phyloP scores from a whole-genome alignment of 129 eudicot species.

The Artemisia tridentata region DNA sequence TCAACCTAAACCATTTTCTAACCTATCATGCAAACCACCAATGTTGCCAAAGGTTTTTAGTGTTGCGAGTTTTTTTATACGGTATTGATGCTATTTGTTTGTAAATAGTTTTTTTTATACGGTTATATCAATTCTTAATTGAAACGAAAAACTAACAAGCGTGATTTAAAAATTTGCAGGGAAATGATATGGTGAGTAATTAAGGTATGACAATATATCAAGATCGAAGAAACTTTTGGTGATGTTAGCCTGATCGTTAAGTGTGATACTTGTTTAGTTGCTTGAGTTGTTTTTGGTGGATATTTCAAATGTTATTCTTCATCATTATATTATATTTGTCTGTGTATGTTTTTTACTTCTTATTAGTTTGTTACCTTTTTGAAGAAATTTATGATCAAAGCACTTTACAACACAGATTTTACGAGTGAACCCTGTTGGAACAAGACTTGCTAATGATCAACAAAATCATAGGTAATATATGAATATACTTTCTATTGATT shows the following conservation, averaged over 20 bases:
- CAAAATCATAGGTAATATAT: no score
- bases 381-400: no score
- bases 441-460: no score
- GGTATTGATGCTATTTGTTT: no score
- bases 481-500: no score
- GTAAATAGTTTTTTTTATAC: background rate
- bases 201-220: slow-evolving; percentile 27
- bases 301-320: slow-evolving; percentile 28
- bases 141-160: background rate
- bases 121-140: background rate
- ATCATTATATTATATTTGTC: slow-evolving; percentile 23
- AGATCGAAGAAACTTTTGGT: slow-evolving; percentile 26
- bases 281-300: slow-evolving; percentile 31
- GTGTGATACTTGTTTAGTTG: slow-evolving; percentile 37
- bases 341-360: slow-evolving; percentile 18
- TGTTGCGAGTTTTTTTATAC: no score
- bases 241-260: slow-evolving; percentile 30
- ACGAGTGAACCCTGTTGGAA: no score
- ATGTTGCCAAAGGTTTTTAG: no score
- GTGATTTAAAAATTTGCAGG: slow-evolving; percentile 15
- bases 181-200: slow-evolving; percentile 14
- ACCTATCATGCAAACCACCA: no score
- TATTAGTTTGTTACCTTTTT: background rate
- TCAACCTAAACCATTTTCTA: no score
- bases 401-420: no score